Evolutionary conservation across 768 basidiomycete genomes (phyloP).

Genomic region (Leccinum incarnatum): DNA sequence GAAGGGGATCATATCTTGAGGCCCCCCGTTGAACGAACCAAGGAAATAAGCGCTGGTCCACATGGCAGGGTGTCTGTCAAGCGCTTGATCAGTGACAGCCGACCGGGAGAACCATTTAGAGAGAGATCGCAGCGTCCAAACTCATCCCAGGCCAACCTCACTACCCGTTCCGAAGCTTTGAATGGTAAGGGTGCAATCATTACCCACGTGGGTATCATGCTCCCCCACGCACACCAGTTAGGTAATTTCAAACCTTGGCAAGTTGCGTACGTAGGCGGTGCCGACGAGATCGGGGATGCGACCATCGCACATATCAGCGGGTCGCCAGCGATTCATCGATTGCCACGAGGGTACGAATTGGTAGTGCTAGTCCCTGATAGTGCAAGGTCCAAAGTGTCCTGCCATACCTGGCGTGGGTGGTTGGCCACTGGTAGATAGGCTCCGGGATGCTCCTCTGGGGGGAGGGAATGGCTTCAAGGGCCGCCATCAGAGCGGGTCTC

Average conservation of each 20-base stretch:
- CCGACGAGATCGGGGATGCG: conserved; percentile 21
- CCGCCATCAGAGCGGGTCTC: background rate
- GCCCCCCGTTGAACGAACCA: background rate
- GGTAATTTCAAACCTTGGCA: background rate
- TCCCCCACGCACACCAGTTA: conserved; percentile 1
- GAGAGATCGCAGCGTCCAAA: background rate
- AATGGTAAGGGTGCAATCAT: background rate
- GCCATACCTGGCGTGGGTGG: conserved; percentile 7
- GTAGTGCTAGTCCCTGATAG: conserved; percentile 12
- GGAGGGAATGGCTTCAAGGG: background rate
- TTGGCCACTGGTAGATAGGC: conserved; percentile 7
- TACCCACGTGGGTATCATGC: conserved; percentile 8
- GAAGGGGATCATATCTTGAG: background rate
- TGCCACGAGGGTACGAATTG: conserved; percentile 19
- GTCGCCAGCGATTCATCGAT: conserved; percentile 16
- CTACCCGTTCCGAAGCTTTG: background rate
- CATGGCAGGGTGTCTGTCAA: conserved; percentile 1
- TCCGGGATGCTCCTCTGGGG: background rate
- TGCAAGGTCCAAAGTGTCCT: conserved; percentile 6
- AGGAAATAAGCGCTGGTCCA: conserved; percentile 2
- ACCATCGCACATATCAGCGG: conserved; percentile 17
- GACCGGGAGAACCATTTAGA: background rate
- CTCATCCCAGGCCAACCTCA: background rate
- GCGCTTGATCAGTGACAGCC: background rate
- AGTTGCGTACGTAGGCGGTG: background rate